These are phyloP conservation scores for Corynascus novoguineensis DNA, from an alignment of 495 filamentous ascomycete species.

Conservation along the genomic window DNA sequence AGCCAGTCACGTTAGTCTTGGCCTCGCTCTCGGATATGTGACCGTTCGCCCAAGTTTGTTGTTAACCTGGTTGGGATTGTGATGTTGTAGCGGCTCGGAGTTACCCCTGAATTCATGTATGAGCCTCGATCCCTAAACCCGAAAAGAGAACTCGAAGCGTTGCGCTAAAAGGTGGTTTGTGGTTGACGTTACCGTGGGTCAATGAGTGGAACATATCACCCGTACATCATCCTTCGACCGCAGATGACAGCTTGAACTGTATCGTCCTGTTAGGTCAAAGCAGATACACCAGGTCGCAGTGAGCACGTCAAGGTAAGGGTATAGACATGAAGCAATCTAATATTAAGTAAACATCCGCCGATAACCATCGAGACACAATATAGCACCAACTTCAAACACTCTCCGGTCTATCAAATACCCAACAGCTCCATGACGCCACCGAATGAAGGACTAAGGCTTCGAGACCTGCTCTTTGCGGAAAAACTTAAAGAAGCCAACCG, in stretches of 20 bases:
- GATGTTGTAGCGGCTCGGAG: neutral
- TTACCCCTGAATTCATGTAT: neutral
- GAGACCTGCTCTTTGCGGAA: slow-evolving; percentile 67
- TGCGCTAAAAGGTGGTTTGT: neutral
- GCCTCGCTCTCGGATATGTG: neutral
- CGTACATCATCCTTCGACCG: too few relatives aligned
- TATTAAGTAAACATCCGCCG: neutral
- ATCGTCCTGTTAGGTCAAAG: neutral
- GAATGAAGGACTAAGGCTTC: slow-evolving; percentile 49
- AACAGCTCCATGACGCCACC: neutral
- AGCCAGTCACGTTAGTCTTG: neutral
- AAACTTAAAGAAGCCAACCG: slow-evolving; percentile 61
- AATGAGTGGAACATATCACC: too few relatives aligned
- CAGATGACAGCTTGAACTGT: too few relatives aligned
- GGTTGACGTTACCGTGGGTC: too few relatives aligned
- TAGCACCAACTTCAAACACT: neutral
- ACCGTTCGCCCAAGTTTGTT: neutral
- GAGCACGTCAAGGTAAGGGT: neutral
- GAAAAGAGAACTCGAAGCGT: neutral
- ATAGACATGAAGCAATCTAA: neutral
- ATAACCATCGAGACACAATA: neutral
- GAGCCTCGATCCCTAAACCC: neutral
- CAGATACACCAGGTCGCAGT: neutral
- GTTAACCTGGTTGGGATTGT: neutral
- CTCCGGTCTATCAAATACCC: neutral